Base-by-base conservation (phyloP, 306 rosid species). In the Malus domestica region DNA sequence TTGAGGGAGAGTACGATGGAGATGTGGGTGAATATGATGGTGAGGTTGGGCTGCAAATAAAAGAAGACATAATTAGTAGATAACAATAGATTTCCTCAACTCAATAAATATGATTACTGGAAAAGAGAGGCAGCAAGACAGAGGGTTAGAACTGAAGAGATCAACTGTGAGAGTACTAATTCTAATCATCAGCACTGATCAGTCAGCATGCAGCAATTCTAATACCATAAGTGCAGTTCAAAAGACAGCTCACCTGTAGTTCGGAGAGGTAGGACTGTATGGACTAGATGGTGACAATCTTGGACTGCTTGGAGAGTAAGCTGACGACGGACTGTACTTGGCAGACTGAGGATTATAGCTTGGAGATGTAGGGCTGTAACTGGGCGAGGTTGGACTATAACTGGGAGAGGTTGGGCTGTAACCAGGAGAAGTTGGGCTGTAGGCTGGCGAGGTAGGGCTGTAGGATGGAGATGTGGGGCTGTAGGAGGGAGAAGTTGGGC, bases 11-110 rank as follows among this genome's bases (percentile, higher is more conserved):
- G 81, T 92, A 95, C 0, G 97, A 87, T 42, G 97, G 97, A 78
- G 99, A 95, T 30, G 99, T 92, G 30, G 99, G 99, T 33, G 99
- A 95, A 85, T 95, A 95, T 44, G 99, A 89, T 16, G 99, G 99
- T 20, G 97, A 95, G 2, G 99, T 95, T 20, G 97, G 99, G 83
- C 99, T 95, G 91, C 81, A 83, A 76, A 76, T 19, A 81, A 33
- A 9, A 38, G 15, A 8, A 38, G 52, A 73, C n/a, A 61, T 25
- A 1, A 64, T 6, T 18, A 27, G 57, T 71, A 20, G 62, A 44
- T 45, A 45, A 79, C 71, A 69, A 67, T 55, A 83, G 59, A 81
- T 67, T 27, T 18, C 20, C 77, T 25, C 11, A 78, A 80, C 18
- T 67, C 49, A 46, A 52, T 60, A 42, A 35, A 63, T 20, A 27